Evolutionary conservation across 139 green algal genomes (phyloP).

Genomic region (Pleodorina starrii): DNA sequence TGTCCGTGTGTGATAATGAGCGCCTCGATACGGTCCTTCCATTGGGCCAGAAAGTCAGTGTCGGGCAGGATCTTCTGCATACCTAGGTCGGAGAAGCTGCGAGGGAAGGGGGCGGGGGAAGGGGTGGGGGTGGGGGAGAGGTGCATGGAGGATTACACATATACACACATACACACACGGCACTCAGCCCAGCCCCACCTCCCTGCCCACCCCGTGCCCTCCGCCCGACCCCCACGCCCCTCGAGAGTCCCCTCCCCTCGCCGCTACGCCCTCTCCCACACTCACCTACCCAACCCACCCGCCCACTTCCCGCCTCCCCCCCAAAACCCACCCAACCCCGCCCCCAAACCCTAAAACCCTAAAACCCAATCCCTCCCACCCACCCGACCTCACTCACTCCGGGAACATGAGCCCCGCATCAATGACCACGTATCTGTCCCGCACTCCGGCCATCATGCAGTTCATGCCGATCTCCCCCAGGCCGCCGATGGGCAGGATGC

Average conservation of each 20-base stretch:
- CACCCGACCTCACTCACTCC: conserved; percentile 78
- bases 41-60: conserved; percentile 94
- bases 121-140: background rate
- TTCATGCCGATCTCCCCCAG: conserved; percentile 99
- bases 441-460: conserved; percentile 97
- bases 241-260: background rate
- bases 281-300: no score
- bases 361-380: background rate
- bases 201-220: background rate
- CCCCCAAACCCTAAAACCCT: background rate
- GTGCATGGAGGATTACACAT: background rate
- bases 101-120: background rate
- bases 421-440: conserved; percentile 98
- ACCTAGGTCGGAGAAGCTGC: conserved; percentile 93
- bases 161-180: no score
- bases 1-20: conserved; percentile 98
- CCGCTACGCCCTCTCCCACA: background rate
- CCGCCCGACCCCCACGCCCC: no score
- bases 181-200: no score
- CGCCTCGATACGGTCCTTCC: conserved; percentile 98
- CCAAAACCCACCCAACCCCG: background rate
- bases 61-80: conserved; percentile 99
- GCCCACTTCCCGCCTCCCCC: background rate
- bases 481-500: conserved; percentile 96
- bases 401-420: conserved; percentile 99